Base-by-base conservation (phyloP, 2,329 filamentous ascomycete genomes). In the Colletotrichum camelliae region DNA sequence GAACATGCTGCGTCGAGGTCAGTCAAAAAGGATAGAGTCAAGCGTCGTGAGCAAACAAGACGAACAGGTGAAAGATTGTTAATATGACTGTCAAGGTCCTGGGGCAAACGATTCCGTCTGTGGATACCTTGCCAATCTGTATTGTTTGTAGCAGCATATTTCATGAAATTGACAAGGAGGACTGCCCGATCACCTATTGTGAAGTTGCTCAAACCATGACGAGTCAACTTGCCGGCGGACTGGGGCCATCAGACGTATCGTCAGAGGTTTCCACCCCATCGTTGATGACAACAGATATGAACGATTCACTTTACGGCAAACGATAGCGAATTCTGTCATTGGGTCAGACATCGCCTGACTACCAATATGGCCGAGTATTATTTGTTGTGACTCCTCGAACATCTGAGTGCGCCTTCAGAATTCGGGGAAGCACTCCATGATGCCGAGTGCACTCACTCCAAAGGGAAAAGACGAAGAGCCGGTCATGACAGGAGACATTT, bases 231-330 rank as follows among this genome's bases (percentile, higher is more conserved):
- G 10, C 43, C n/a, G n/a, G n/a, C 43, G n/a, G 10, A 21, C 43
- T 1, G 6, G 10, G 0, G 10, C n/a, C 10, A 1, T 52, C n/a
- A 13, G 0, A 21, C 0, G 12, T 6, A 21, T 52, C 7, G 10
- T 4, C n/a, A 52, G 43, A 52, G 35, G 1, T 37, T 6, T 37
- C 16, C 35, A 15, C 13, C 13, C 35, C 12, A 37, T 37, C 15
- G 35, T 15, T 13, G 13, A 37, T 37, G 13, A 37, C 4, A 15
- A 52, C n/a, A 52, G 43, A 21, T n/a, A 7, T 21, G 0, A 21
- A 21, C 3, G 10, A 1, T 12, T 52, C n/a, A 52, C 0, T n/a
- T 13, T 21, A 21, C 10, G 13, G 43, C 43, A 52, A 13, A 52
- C 5, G 0, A 52, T n/a, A n/a, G 21, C 21, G 21, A 21, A 3